Evolutionary conservation across 2,329 filamentous ascomycete genomes (phyloP), one percentile per base, ranked within the genome.

Genomic region (Byssothecium circinans): DNA sequence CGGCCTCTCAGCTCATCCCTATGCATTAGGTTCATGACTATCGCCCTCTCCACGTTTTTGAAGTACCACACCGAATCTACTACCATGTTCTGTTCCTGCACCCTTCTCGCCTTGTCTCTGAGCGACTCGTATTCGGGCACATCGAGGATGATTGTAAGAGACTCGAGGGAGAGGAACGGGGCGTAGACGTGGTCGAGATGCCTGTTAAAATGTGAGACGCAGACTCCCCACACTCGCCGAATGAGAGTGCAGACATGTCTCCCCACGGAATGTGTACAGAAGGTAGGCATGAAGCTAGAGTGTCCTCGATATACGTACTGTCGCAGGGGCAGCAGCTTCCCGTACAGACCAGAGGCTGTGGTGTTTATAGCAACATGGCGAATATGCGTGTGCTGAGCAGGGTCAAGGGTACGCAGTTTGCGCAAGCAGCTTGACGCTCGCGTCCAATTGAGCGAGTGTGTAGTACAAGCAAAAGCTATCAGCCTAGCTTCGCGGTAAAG

Each of bases 111-210:
- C 29, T 20, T 37, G 10, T 30, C 43, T 3, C 3, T 14, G 2
- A n/a, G n/a, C 8, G 25, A 8, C 19, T 14, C 20, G 8, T 36
- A 47, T 20, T 35, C 38, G 6, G 55, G 50, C 15, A 48, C 17
- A 33, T 56, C 42, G 19, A 58, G 47, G 15, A 53, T 44, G 15
- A 58, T 45, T 3, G 43, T 55, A 14, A 58, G 42, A 15, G 50
- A 49, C 23, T 52, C 42, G 35, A 58, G 48, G 10, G 29, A 29
- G 7, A 52, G 20, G 20, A 37, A 27, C 4, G 52, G 44, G 12
- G 18, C 23, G 8, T 41, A 40, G 12, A 32, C 40, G 40, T 36
- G 41, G 37, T 48, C 48, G 36, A 49, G 34, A 20, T 54, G 50
- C 14, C 29, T 32, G 14, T 32, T 12, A 12, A 32, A n/a, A 14